Percentiles rank a stretch among this genome's conserved stretches.
Evolutionary conservation across 2,329 filamentous ascomycete genomes (phyloP).

Genomic region (Talaromyces funiculosus): DNA sequence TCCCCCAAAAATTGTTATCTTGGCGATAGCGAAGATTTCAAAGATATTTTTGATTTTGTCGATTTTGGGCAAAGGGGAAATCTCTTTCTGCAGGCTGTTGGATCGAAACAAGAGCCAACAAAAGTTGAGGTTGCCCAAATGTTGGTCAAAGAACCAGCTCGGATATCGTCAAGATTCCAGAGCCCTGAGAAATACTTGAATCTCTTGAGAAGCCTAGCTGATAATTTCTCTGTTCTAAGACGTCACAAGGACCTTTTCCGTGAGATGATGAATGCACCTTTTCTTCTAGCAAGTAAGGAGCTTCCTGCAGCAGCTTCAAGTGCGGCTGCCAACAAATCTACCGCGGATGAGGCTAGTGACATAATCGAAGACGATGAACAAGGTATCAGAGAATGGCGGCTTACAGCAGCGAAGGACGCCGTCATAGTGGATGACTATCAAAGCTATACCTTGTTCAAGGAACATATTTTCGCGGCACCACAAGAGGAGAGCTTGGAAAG

Average conservation of each 20-base stretch:
- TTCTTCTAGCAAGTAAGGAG: constrained; percentile 79
- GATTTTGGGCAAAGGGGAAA: constrained; percentile 88
- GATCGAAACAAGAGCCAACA: constrained; percentile 85
- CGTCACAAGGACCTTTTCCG: constrained; percentile 72
- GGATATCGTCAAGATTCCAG: constrained; percentile 73
- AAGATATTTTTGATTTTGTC: constrained; percentile 93
- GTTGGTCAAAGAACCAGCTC: constrained; percentile 75
- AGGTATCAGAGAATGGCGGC: constrained; percentile 69
- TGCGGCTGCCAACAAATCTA: constrained; percentile 15
- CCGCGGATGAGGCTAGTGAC: constrained; percentile 35
- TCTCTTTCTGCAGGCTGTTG: constrained; percentile 78
- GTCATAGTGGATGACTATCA: constrained; percentile 83
- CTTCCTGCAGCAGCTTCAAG: constrained; percentile 39
- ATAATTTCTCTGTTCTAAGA: constrained; percentile 63
- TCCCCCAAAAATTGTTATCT: constrained; percentile 74
- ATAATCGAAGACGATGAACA: constrained; percentile 55
- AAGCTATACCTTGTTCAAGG: constrained; percentile 82
- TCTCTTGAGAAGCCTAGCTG: constrained; percentile 73
- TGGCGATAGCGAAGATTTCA: constrained; percentile 66
- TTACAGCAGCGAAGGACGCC: constrained; percentile 66
- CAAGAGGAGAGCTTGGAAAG: constrained; percentile 81
- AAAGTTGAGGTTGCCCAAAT: constrained; percentile 77
- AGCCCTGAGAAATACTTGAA: constrained; percentile 80
- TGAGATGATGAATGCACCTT: constrained; percentile 68
- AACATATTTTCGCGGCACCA: constrained; percentile 75